phyloP scores from a whole-genome alignment of 768 basidiomycete species.

The Calocybe gangraenosa region DNA sequence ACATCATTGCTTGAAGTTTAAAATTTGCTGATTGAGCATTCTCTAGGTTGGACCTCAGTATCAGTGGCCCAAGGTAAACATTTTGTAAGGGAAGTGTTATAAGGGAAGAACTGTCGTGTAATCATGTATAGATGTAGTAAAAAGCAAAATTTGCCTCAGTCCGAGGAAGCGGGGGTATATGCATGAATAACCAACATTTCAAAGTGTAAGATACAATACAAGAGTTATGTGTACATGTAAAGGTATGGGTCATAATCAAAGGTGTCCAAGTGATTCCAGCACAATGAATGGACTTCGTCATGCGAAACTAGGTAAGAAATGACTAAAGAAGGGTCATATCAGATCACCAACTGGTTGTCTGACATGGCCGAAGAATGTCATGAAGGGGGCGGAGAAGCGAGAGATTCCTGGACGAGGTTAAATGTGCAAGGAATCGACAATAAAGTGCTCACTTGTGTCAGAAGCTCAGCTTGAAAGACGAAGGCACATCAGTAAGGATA shows the following conservation, averaged over 20 bases:
- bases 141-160: too few relatives aligned
- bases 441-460: conserved; percentile 48
- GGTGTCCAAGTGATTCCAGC: too few relatives aligned
- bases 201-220: conserved; percentile 9
- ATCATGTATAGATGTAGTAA: too few relatives aligned
- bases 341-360: too few relatives aligned
- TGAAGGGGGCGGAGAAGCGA: conserved; percentile 64
- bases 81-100: conserved; percentile 25
- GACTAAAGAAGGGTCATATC: conserved; percentile 3
- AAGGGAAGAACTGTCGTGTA: too few relatives aligned
- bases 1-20: neutral
- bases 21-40: neutral
- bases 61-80: conserved; percentile 46
- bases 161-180: too few relatives aligned
- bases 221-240: conserved; percentile 14
- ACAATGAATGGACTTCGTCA: conserved; percentile 1
- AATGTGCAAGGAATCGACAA: conserved; percentile 8
- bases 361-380: conserved; percentile 19
- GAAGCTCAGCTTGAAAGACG: conserved; percentile 43
- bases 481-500: conserved; percentile 4
- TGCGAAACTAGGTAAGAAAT: conserved; percentile 6
- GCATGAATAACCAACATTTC: conserved; percentile 4
- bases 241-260: conserved; percentile 2
- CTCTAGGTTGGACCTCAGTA: conserved; percentile 47
- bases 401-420: conserved; percentile 44